A percentile compares a stretch with the other conserved stretches of the same genome.
These are phyloP conservation scores for Colletotrichum karsti DNA, from an alignment of 2,329 filamentous ascomycete species.

Conservation along the genomic window DNA sequence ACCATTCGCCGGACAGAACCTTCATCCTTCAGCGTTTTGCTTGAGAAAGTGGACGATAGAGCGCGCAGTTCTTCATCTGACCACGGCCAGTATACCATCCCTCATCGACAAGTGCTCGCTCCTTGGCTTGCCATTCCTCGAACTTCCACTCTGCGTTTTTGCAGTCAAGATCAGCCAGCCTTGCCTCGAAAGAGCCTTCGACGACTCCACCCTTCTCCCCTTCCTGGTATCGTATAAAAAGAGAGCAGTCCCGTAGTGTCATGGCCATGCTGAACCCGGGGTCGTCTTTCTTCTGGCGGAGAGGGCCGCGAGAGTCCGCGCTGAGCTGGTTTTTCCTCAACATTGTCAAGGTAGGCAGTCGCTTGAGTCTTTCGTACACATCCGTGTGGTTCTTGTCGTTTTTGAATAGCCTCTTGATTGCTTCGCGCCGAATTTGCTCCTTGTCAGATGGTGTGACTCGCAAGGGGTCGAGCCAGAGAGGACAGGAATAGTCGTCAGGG, in stretches of 20 bases:
- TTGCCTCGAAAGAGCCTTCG: conserved; percentile 55
- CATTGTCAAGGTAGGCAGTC: neutral
- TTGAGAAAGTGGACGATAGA: neutral
- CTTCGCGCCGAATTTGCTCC: neutral
- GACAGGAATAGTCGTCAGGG: conserved; percentile 25
- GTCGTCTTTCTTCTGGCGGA: conserved; percentile 49
- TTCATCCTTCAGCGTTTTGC: too few species aligned
- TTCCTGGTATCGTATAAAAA: conserved; percentile 64
- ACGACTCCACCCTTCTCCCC: neutral
- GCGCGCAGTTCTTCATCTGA: conserved; percentile 24
- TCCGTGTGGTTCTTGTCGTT: conserved; percentile 9
- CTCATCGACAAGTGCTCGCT: conserved; percentile 68
- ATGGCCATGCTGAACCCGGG: conserved; percentile 73
- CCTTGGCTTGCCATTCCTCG: conserved; percentile 72
- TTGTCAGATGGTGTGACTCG: neutral
- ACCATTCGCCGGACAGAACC: too few species aligned
- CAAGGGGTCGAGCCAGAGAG: conserved; percentile 25
- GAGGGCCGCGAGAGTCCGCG: conserved; percentile 53
- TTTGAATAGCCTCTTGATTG: conserved; percentile 4
- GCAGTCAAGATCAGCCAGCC: conserved; percentile 80
- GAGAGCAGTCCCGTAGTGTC: conserved; percentile 83
- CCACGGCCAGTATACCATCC: conserved; percentile 68
- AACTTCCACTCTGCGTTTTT: conserved; percentile 75
- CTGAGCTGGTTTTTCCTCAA: conserved; percentile 41
- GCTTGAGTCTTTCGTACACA: conserved; percentile 8